Base-by-base conservation (phyloP, 225 moss, liverwort and hornwort species). In the Lunularia cruciata region DNA sequence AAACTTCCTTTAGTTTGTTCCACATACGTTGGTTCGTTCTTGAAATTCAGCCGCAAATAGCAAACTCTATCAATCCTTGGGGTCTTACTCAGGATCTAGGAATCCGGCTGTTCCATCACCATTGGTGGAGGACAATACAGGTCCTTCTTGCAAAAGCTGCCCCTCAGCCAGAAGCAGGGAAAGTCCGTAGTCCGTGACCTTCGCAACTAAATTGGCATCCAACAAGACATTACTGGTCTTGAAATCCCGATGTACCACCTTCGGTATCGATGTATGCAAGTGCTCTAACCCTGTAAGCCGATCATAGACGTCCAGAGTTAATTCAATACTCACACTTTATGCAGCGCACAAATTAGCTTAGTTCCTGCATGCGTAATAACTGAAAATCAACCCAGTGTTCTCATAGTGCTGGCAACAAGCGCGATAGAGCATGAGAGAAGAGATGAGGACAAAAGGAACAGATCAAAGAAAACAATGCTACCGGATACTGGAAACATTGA, bases 171-270 rank as follows among this genome's bases (percentile, higher is more conserved):
- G 48, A 20, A 85, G 72, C 19, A 76, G 71, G 19, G 78, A 78
- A 27, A 85, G 71, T 23, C 85, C 85, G 54, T 73, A 85, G 42
- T 85, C 85, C 27, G 85, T 85, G 40, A 85, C 85, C 76, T 82
- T 85, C 0, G 85, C 73, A 14, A 75, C 76, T 26, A 85, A 37
- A 59, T 77, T 79, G 37, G 78, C 76, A 66, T 85, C 85, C 34
- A 85, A 62, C 65, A 85, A 55, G n/a, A 81, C 78, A 33, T 85
- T 85, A 73, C 78, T 85, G 14, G 81, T 81, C 59, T 85, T 85
- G 54, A 85, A 85, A 68, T 85, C 85, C 47, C 78, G 71, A 60
- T 85, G 85, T 31, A 85, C 59, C 22, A 82, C 8, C n/a, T 58
- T 35, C 0, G 78, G 78, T 7, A 58, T 48, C 56, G 37, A 46